Percentiles rank a stretch among this genome's conserved stretches.
Conservation (phyloP, 805 yeast species). For the Yarrowia bubula region DNA sequence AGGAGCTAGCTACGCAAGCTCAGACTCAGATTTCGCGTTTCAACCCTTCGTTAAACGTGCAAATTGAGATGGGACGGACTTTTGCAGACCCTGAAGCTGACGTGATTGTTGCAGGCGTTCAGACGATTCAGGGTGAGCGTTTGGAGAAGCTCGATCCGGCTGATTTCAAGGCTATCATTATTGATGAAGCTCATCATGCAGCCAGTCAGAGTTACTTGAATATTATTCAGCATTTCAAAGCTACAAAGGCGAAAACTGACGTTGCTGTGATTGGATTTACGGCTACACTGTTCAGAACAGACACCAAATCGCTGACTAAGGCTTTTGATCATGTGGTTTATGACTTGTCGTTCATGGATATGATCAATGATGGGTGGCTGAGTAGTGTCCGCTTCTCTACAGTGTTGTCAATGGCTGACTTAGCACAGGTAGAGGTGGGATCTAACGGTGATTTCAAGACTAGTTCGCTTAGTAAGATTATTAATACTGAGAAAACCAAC, state of each 20-base stretch:
- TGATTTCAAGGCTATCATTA: conserved; percentile 67
- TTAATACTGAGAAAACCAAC: conserved; percentile 56
- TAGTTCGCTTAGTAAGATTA: conserved; percentile 50
- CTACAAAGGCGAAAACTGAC: conserved; percentile 43
- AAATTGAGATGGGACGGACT: conserved; percentile 65
- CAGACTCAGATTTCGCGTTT: conserved; percentile 46
- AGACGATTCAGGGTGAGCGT: conserved; percentile 54
- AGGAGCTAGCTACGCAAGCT: conserved; percentile 76
- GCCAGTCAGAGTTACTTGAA: conserved; percentile 65
- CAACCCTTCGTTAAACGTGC: conserved; percentile 54
- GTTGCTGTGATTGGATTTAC: conserved; percentile 77
- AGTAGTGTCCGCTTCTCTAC: conserved; percentile 66
- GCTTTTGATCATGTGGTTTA: conserved; percentile 73
- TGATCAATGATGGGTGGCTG: conserved; percentile 68
- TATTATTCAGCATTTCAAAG: conserved; percentile 59
- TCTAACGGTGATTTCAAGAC: conserved; percentile 54
- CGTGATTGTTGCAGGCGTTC: conserved; percentile 75
- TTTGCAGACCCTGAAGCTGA: conserved; percentile 51
- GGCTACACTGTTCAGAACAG: conserved; percentile 82
- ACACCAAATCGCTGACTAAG: conserved; percentile 54
- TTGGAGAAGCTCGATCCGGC: conserved; percentile 53
- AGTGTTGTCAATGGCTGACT: conserved; percentile 50
- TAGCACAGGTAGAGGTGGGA: conserved; percentile 40
- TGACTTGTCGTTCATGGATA: conserved; percentile 59
- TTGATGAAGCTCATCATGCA: conserved; percentile 94